Conservation (phyloP, 2,329 filamentous ascomycete genomes). For the Camillea tinctor region DNA sequence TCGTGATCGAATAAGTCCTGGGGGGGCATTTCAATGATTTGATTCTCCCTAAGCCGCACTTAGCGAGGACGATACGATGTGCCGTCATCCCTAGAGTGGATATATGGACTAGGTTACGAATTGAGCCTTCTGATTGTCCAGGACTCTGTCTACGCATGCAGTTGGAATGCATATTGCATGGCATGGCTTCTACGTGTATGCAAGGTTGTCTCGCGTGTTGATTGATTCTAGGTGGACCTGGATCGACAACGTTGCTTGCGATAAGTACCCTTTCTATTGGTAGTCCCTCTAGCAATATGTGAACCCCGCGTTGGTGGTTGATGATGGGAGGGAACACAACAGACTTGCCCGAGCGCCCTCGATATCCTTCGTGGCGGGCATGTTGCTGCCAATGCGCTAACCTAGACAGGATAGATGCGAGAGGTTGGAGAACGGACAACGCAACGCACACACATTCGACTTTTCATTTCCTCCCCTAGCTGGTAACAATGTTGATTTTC, state of each 20-base stretch:
- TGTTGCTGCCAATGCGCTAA: background rate
- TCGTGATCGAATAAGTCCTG: constrained; percentile 16
- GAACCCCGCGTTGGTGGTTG: constrained; percentile 2
- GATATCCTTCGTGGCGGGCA: background rate
- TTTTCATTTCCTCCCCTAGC: background rate
- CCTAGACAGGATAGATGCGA: background rate
- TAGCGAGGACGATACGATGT: constrained; percentile 23
- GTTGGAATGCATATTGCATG: constrained; percentile 11
- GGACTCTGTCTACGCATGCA: constrained; percentile 12
- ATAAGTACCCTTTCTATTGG: constrained; percentile 13
- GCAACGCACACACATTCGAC: background rate
- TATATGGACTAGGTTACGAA: constrained; percentile 15
- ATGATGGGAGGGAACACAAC: constrained; percentile 7
- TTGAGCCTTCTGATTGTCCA: constrained; percentile 13
- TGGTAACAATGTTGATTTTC: background rate
- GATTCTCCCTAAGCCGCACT: constrained; percentile 24
- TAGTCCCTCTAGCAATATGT: constrained; percentile 10
- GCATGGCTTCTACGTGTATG: constrained; percentile 17
- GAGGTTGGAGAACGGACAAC: background rate
- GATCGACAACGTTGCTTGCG: constrained; percentile 21
- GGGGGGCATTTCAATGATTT: constrained; percentile 8
- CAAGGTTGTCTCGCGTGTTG: constrained; percentile 21
- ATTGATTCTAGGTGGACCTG: constrained; percentile 19
- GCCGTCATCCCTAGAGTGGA: constrained; percentile 14
- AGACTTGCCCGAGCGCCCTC: constrained; percentile 6